phyloP scores from a whole-genome alignment of 2,329 filamentous ascomycete species.

The Penicillium concentricum region DNA sequence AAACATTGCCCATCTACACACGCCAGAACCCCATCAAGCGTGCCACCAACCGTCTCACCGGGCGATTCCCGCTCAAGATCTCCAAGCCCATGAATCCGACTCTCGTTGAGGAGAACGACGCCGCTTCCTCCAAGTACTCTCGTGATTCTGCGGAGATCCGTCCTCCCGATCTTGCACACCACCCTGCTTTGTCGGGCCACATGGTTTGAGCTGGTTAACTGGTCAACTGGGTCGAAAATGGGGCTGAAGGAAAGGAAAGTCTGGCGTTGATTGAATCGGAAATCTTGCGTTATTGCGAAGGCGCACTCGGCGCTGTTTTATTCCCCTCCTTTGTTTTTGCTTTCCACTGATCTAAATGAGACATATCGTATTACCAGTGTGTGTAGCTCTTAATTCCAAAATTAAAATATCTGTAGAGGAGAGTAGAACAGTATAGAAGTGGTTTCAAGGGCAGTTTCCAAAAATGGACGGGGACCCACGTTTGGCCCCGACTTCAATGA shows the following conservation, averaged over 20 bases:
- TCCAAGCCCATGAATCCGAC: conserved; percentile 51
- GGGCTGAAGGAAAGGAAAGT: neutral
- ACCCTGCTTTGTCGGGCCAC: conserved; percentile 47
- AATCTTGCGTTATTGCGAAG: conserved; percentile 8
- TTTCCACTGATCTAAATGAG: neutral
- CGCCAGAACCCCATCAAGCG: conserved; percentile 39
- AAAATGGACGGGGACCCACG: neutral
- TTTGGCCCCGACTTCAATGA: conserved; percentile 3
- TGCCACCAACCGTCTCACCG: conserved; percentile 33
- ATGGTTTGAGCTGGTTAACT: conserved; percentile 11
- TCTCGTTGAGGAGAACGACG: conserved; percentile 43
- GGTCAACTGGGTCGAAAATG: neutral
- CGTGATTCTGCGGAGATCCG: conserved; percentile 42
- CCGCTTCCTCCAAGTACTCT: conserved; percentile 44
- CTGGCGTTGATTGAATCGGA: neutral
- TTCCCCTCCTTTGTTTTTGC: neutral
- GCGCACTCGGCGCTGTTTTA: conserved; percentile 1
- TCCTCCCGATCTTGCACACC: conserved; percentile 57
- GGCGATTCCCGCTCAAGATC: conserved; percentile 52
- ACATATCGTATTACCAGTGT: neutral
- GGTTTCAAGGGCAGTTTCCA: neutral
- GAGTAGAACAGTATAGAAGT: neutral
- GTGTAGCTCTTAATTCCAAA: too few relatives aligned
- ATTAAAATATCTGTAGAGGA: too few relatives aligned
- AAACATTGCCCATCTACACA: conserved; percentile 41